Conservation (phyloP, 2,329 filamentous ascomycete species). For the Cryphonectria japonica region DNA sequence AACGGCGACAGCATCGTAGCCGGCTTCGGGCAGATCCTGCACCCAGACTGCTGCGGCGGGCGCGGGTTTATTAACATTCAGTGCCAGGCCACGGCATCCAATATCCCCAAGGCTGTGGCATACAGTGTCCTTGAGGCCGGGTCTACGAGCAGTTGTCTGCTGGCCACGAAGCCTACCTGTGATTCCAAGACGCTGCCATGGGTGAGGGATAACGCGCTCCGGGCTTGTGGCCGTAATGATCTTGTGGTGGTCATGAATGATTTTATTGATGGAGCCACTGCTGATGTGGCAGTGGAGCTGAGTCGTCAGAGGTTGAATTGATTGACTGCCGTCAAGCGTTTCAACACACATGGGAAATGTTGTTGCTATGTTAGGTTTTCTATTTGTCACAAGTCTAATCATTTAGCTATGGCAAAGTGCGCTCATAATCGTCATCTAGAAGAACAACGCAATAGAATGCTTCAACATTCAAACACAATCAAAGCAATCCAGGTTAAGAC, state of each 20-base stretch:
- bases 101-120: constrained; percentile 50
- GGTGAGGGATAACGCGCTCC: constrained; percentile 46
- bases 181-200: constrained; percentile 53
- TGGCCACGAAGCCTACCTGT: constrained; percentile 53
- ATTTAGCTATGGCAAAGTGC: background rate
- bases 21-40: constrained; percentile 41
- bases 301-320: constrained; percentile 42
- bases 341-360: background rate
- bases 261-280: constrained; percentile 54
- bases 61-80: constrained; percentile 48
- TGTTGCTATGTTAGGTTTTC: background rate
- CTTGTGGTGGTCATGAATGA: constrained; percentile 55
- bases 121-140: constrained; percentile 50
- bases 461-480: too few species aligned
- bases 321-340: background rate
- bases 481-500: too few species aligned
- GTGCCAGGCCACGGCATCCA: constrained; percentile 56
- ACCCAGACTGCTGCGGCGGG: constrained; percentile 37
- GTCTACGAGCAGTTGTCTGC: constrained; percentile 47
- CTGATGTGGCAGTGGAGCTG: constrained; percentile 48
- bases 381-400: background rate
- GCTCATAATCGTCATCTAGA: too few species aligned
- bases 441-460: too few species aligned
- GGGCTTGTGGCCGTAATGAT: constrained; percentile 42
- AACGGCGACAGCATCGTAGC: constrained; percentile 43